Evolutionary conservation across 257 asterid species (phyloP), one percentile per base, ranked within the genome.

Genomic region (Nicotiana knightiana): DNA sequence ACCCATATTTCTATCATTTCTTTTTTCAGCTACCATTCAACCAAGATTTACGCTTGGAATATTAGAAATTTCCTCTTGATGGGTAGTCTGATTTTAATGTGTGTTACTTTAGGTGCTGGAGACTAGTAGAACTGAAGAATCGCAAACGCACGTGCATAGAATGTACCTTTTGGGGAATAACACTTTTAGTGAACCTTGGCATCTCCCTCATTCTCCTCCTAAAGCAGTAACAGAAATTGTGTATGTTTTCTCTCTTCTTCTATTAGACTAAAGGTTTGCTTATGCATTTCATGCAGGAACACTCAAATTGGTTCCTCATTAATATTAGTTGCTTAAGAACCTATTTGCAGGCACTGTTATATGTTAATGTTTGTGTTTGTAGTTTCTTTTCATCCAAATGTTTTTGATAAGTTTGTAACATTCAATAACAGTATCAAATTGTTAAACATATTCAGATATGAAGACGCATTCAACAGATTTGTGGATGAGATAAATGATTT

Each of bases 131-230:
- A 87, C 87, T 70, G 97, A 94, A 89, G 97, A 91, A 85, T 94
- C 98, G 15, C 87, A 88, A 82, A 89, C 91, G 83, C 98, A 94
- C 77, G 94, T 94, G 79, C 97, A 94, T 81, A 93, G 98, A 82
- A 91, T 94, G 98, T 89, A 87, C 88, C 92, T 93, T 82, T 86
- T 87, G 85, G 98, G 98, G 71, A 90, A 93, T 81, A 94, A 94
- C 87, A 93, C 97, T 81, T 94, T 91, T 82, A 82, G 91, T 83
- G 95, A 94, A 78, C 98, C 98, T 33, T 94, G 97, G 97, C 95
- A 91, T 87, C 94, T 94, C 82, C 90, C 90, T 75, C 94, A 94
- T 87, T 93, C 95, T 82, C 98, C 98, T 76, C 97, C 98, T 10
- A 91, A 93, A 89, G 97, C 92, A 90, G 90, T 94, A 77, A 88